Evolutionary conservation across 805 yeast genomes (phyloP).

Genomic region (Metschnikowia reukaufii): DNA sequence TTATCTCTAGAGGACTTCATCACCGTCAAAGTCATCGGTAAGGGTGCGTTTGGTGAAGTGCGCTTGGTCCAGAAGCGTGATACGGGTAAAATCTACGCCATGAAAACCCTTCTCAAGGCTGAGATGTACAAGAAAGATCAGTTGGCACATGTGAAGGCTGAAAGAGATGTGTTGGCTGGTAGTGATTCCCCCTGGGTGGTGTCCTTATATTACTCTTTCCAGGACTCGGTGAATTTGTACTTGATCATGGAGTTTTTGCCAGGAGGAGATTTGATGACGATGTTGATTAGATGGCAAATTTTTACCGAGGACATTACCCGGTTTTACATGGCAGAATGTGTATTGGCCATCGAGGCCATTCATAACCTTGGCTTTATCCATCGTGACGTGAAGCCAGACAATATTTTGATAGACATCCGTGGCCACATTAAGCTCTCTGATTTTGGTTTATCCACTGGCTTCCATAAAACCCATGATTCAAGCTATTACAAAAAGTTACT

Average conservation of each 20-base stretch:
- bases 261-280: constrained; percentile 90
- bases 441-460: constrained; percentile 85
- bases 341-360: constrained; percentile 89
- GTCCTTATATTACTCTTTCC: constrained; percentile 77
- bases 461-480: constrained; percentile 90
- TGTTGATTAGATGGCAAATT: constrained; percentile 92
- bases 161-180: constrained; percentile 91
- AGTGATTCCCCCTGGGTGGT: constrained; percentile 90
- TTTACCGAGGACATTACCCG: constrained; percentile 91
- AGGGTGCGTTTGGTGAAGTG: constrained; percentile 98
- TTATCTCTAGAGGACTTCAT: constrained; percentile 78
- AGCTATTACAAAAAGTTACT: constrained; percentile 80
- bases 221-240: constrained; percentile 71
- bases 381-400: constrained; percentile 97
- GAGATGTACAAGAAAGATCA: constrained; percentile 97
- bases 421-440: constrained; percentile 71
- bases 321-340: constrained; percentile 95
- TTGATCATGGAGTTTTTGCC: constrained; percentile 76
- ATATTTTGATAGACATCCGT: constrained; percentile 78
- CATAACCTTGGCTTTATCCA: constrained; percentile 94
- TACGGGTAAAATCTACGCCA: constrained; percentile 88
- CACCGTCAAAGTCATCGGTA: constrained; percentile 88
- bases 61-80: constrained; percentile 90
- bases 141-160: constrained; percentile 92
- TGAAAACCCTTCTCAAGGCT: constrained; percentile 85